Evolutionary conservation across 1,284 basidiomycete species (phyloP).

Genomic region (Trametes pubescens): DNA sequence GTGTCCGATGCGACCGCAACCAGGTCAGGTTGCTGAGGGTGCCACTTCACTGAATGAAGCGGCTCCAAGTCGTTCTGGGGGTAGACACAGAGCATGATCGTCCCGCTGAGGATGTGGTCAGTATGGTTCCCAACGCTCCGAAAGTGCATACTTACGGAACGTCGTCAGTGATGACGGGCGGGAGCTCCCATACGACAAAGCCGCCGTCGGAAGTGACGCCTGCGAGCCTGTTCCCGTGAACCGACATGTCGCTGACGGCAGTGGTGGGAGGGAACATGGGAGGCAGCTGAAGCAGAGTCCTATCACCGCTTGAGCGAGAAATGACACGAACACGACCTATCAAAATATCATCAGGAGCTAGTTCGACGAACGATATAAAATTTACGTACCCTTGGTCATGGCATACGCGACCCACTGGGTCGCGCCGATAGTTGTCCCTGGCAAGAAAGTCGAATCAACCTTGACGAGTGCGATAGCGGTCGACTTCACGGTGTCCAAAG

Average conservation of each 20-base stretch:
- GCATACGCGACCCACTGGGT: slow-evolving; percentile 90
- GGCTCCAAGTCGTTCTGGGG: slow-evolving; percentile 65
- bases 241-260: slow-evolving; percentile 83
- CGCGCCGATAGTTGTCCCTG: slow-evolving; percentile 84
- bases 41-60: slow-evolving; percentile 84
- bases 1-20: slow-evolving; percentile 80
- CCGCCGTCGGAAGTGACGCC: slow-evolving; percentile 87
- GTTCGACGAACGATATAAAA: background rate
- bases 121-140: background rate
- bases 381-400: slow-evolving; percentile 77
- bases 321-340: slow-evolving; percentile 83
- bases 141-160: slow-evolving; percentile 65
- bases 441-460: slow-evolving; percentile 81
- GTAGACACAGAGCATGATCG: slow-evolving; percentile 72
- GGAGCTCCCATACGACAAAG: slow-evolving; percentile 86
- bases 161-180: slow-evolving; percentile 81
- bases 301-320: slow-evolving; percentile 83
- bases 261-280: slow-evolving; percentile 64
- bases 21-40: slow-evolving; percentile 77
- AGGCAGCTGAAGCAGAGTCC: slow-evolving; percentile 81
- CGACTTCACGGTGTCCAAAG: slow-evolving; percentile 75
- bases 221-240: slow-evolving; percentile 80
- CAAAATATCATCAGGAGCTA: background rate
- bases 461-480: slow-evolving; percentile 86
- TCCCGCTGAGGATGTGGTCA: slow-evolving; percentile 55